Evolutionary conservation across 176 grass and related monocot genomes (phyloP).

Genomic region (Thalia dealbata): DNA sequence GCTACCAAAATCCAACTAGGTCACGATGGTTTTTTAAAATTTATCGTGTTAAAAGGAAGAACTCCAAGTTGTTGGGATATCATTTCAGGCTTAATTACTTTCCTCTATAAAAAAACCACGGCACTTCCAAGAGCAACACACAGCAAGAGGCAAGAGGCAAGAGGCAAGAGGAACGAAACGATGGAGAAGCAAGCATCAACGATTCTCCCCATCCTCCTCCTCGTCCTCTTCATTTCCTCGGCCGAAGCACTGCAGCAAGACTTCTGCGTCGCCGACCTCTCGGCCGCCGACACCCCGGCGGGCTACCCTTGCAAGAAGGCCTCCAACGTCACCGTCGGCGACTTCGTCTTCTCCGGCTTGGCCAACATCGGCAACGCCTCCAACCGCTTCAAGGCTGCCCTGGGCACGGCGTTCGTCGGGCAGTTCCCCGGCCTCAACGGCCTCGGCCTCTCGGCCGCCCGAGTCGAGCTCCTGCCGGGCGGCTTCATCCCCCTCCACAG

Average conservation of each 20-base stretch:
- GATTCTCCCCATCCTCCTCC: slow-evolving; percentile 25
- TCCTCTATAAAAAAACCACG: no score
- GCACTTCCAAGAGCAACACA: no score
- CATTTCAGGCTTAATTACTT: no score
- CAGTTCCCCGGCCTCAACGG: slow-evolving; percentile 72
- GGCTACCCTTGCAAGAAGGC: slow-evolving; percentile 53
- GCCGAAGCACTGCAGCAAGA: slow-evolving; percentile 39
- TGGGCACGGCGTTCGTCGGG: slow-evolving; percentile 56
- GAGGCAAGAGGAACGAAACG: no score
- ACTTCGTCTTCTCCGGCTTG: slow-evolving; percentile 54
- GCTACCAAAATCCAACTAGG: no score
- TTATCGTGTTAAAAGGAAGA: no score
- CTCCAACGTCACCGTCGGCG: slow-evolving; percentile 20
- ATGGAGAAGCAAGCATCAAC: neutral
- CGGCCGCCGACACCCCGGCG: slow-evolving; percentile 37
- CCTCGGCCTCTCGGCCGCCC: slow-evolving; percentile 59
- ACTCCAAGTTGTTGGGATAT: no score
- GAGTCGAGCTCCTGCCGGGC: slow-evolving; percentile 41
- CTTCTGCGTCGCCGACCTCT: slow-evolving; percentile 60
- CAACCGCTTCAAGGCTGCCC: slow-evolving; percentile 41
- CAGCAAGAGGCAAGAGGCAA: no score
- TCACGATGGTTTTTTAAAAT: no score
- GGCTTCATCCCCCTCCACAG: slow-evolving; percentile 70
- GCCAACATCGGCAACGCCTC: slow-evolving; percentile 32
- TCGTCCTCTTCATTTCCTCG: slow-evolving; percentile 23